Evolutionary conservation across 164 flowering plant species (phyloP).

Genomic region (Umbellularia californica): DNA sequence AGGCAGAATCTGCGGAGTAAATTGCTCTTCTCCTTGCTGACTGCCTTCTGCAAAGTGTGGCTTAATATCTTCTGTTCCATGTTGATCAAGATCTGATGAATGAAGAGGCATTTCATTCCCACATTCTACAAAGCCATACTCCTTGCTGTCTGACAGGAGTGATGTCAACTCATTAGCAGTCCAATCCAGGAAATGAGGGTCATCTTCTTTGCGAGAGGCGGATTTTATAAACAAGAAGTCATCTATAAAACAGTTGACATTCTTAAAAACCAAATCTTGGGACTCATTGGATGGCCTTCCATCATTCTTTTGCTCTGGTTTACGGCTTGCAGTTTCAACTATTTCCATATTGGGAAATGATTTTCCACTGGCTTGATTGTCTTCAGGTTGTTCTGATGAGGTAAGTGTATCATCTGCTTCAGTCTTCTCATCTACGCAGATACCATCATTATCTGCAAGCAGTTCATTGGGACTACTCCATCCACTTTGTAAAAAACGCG

Average conservation of each 20-base stretch:
- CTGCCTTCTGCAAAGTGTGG: conserved; percentile 8
- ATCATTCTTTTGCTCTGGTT: conserved; percentile 8
- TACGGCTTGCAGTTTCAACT: not conserved
- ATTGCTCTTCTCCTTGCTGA: conserved; percentile 3
- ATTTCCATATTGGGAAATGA: conserved; percentile 7
- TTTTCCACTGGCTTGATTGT: conserved; percentile 10
- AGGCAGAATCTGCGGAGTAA: conserved; percentile 12
- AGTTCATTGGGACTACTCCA: conserved; percentile 10
- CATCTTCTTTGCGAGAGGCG: conserved; percentile 9
- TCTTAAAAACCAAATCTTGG: conserved; percentile 6
- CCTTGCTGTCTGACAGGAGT: not conserved
- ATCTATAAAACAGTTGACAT: conserved; percentile 9
- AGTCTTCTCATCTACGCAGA: not conserved
- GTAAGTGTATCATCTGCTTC: conserved; percentile 5
- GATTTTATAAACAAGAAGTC: conserved; percentile 2
- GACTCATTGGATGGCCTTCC: conserved; percentile 8
- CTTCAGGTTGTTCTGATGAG: conserved; percentile 13
- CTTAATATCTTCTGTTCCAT: conserved; percentile 9
- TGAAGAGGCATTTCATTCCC: conserved; percentile 1
- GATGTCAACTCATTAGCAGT: not conserved
- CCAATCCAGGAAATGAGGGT: conserved; percentile 5
- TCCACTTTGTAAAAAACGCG: conserved; percentile 9
- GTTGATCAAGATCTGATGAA: conserved; percentile 4
- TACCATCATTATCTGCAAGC: not conserved
- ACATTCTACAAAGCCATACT: not conserved